Evolutionary conservation across 176 grass and related monocot genomes (phyloP).

Genomic region (Phoenix roebelenii): DNA sequence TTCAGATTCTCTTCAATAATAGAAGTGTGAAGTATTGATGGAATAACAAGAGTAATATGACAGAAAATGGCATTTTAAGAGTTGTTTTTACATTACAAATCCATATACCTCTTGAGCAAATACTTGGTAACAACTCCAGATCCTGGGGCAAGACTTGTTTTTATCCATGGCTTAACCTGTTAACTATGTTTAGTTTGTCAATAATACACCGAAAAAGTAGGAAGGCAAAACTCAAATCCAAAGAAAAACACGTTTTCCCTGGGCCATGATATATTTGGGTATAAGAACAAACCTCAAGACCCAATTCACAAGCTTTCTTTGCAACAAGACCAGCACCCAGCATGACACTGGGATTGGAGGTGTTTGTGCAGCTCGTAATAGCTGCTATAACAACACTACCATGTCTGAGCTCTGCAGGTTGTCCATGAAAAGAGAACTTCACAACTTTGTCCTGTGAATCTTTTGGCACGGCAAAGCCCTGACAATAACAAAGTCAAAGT

Average conservation of each 20-base stretch:
- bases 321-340: conserved; percentile 26
- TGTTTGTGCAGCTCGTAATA: conserved; percentile 27
- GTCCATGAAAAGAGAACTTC: conserved; percentile 14
- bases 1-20: background rate
- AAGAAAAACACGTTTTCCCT: no score
- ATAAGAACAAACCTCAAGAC: conserved; percentile 10
- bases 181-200: background rate
- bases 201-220: no score
- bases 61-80: no score
- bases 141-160: conserved; percentile 29
- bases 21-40: no score
- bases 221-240: no score
- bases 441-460: conserved; percentile 15
- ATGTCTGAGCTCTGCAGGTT: conserved; percentile 21
- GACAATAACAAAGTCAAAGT: background rate
- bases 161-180: conserved; percentile 27
- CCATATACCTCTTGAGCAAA: conserved; percentile 15
- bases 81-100: no score
- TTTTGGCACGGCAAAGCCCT: conserved; percentile 24
- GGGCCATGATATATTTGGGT: no score
- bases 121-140: conserved; percentile 30
- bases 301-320: conserved; percentile 26
- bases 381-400: conserved; percentile 22
- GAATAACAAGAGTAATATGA: no score
- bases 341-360: conserved; percentile 27